Evolutionary conservation across 306 rosid genomes (phyloP).

Genomic region (Abrus pulchellus): DNA sequence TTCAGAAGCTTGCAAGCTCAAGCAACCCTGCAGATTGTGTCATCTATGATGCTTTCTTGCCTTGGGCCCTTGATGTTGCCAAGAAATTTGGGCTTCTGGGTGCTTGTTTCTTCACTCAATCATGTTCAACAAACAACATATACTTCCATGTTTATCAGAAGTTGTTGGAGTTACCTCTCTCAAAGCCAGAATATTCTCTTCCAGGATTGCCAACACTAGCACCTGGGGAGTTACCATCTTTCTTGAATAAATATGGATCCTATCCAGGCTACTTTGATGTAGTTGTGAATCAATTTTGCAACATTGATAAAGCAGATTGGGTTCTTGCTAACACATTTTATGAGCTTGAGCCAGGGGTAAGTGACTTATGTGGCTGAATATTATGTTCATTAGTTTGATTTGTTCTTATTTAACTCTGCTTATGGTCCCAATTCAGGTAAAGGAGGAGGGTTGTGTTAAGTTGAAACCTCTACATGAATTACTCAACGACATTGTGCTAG

Average conservation of each 20-base stretch:
- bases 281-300: constrained; percentile 48
- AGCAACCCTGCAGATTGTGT: constrained; percentile 44
- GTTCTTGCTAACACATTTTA: constrained; percentile 48
- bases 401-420: no score
- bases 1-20: constrained; percentile 37
- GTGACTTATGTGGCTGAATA: constrained; percentile 1
- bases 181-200: constrained; percentile 16
- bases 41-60: constrained; percentile 53
- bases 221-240: constrained; percentile 53
- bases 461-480: no score
- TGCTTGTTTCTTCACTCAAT: constrained; percentile 55
- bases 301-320: constrained; percentile 54
- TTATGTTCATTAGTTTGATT: constrained; percentile 5
- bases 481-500: no score
- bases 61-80: constrained; percentile 63
- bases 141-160: constrained; percentile 48
- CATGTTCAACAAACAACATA: constrained; percentile 45
- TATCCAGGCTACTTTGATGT: constrained; percentile 36
- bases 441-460: no score
- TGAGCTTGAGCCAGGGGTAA: constrained; percentile 54
- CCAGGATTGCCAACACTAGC: constrained; percentile 48
- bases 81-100: constrained; percentile 47
- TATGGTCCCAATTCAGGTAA: no score
- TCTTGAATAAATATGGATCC: constrained; percentile 40
- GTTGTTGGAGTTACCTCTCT: constrained; percentile 42